These are phyloP conservation scores for Acanthamoeba lenticulata DNA, from an alignment of 208 protist species.

Conservation along the genomic window DNA sequence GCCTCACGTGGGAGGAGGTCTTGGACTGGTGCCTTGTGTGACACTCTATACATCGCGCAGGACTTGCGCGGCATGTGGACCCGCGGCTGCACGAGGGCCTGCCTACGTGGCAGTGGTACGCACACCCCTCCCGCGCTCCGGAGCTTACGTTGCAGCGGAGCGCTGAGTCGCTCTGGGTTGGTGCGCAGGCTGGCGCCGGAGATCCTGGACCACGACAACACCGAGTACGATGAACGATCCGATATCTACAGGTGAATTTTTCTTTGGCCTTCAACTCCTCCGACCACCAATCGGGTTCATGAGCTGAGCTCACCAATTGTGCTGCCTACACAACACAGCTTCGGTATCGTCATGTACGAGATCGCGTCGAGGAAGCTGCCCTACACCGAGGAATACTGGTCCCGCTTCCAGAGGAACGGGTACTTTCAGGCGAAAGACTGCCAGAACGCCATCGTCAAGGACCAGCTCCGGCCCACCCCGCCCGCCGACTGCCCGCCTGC, in stretches of 20 bases:
- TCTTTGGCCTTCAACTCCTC: not conserved
- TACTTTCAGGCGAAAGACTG: conserved; percentile 60
- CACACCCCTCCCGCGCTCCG: not conserved
- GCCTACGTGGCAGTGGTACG: conserved; percentile 71
- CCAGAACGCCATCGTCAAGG: conserved; percentile 9
- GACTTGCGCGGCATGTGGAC: conserved; percentile 58
- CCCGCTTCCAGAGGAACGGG: conserved; percentile 20
- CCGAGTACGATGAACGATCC: conserved; percentile 50
- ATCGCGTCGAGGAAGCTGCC: conserved; percentile 16
- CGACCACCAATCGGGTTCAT: not conserved
- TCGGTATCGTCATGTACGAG: conserved; percentile 29
- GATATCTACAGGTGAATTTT: conserved; percentile 2
- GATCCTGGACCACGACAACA: conserved; percentile 23
- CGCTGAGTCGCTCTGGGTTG: not conserved
- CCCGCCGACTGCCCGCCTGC: not conserved
- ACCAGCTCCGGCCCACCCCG: not conserved
- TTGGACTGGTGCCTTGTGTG: not conserved
- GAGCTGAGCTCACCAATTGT: too few relatives aligned
- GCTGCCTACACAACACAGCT: not conserved
- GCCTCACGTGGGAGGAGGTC: not conserved
- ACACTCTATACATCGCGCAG: too few relatives aligned
- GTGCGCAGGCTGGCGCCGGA: not conserved
- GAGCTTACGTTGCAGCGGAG: too few relatives aligned
- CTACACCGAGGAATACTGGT: conserved; percentile 51
- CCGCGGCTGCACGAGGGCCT: conserved; percentile 36